Base-by-base conservation (phyloP, 352 stramenopile species). In the Pythium guiyangense region DNA sequence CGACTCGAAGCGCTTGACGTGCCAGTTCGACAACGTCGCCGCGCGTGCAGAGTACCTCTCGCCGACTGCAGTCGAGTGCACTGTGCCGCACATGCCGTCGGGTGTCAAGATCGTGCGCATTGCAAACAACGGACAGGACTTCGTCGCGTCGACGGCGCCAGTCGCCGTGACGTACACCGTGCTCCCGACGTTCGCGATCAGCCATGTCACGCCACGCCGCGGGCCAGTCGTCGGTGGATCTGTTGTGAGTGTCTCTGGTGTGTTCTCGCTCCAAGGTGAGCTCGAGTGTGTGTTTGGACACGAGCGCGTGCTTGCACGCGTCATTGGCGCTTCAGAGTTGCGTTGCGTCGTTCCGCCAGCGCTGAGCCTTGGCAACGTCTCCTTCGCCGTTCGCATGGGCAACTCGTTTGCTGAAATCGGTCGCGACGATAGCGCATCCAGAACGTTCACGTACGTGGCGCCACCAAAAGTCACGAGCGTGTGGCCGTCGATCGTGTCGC, bases 101-200 rank as follows among this genome's bases (percentile, higher is more conserved):
- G 80, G 80, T 18, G 44, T 31, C 8, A 82, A 78, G 35, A 49
- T 43, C 12, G 60, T 91, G 11, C 66, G 59, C 25, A 51, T 89
- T 22, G 69, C 80, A 0, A 88, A 86, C 54, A 89, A 91, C 37
- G 78, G 80, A 5, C 26, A 70, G 3, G 76, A 91, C 31, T 89
- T 78, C 49, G 48, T 50, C 17, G n/a, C 46, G 4, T 25, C 52
- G 3, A 40, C 26, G 6, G 57, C 66, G 0, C 31, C 50, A 40
- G 63, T 62, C 9, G 52, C 47, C 10, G 47, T 48, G 18, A 5
- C 31, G 14, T 82, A 75, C 37, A 52, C 74, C 27, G 50, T 74
- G 6, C 42, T 84, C 18, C 50, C 71, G 10, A 58, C 59, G 56
- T 72, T 86, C 64, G 65, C 62, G 12, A 69, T 84, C 35, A 57